These are phyloP conservation scores for Vanrija sp. DNA, from an alignment of 1,284 basidiomycete species.

Conservation along the genomic window DNA sequence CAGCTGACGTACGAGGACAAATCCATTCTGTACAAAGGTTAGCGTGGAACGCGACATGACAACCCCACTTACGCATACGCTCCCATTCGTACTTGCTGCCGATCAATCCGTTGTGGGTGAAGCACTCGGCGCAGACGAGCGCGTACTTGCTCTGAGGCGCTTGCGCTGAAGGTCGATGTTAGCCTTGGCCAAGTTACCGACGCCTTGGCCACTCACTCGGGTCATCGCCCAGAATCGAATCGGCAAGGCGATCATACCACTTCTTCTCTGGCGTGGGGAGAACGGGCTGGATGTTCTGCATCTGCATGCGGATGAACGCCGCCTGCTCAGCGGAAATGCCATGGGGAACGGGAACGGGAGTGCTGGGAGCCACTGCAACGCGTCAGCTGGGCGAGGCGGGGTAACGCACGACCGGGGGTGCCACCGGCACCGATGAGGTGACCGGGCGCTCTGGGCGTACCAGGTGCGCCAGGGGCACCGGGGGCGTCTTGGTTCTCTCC, in stretches of 20 bases:
- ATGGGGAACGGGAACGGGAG: conserved; percentile 29
- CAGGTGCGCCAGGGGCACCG: not conserved
- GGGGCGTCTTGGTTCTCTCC: not conserved
- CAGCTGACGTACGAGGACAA: conserved; percentile 27
- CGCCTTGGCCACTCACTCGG: conserved; percentile 52
- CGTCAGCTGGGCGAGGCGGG: not conserved
- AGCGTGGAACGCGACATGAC: not conserved
- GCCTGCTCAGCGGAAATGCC: conserved; percentile 44
- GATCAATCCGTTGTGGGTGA: conserved; percentile 88
- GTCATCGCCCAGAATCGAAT: conserved; percentile 79
- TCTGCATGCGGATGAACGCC: conserved; percentile 39
- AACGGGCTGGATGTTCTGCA: conserved; percentile 42
- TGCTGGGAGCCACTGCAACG: conserved; percentile 1
- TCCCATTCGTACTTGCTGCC: conserved; percentile 79
- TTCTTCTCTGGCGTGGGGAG: conserved; percentile 64
- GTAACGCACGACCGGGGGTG: conserved; percentile 32
- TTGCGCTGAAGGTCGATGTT: conserved; percentile 31
- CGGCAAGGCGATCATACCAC: conserved; percentile 85
- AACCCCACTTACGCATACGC: conserved; percentile 70
- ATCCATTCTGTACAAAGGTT: conserved; percentile 39
- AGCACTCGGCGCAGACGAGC: conserved; percentile 89
- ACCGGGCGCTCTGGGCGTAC: conserved; percentile 41
- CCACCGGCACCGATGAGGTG: conserved; percentile 38
- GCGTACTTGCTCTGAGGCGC: conserved; percentile 66
- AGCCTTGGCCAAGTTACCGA: conserved; percentile 38